phyloP scores from a whole-genome alignment of 176 grass and related monocot genomes.

The Triticum timopheevii region DNA sequence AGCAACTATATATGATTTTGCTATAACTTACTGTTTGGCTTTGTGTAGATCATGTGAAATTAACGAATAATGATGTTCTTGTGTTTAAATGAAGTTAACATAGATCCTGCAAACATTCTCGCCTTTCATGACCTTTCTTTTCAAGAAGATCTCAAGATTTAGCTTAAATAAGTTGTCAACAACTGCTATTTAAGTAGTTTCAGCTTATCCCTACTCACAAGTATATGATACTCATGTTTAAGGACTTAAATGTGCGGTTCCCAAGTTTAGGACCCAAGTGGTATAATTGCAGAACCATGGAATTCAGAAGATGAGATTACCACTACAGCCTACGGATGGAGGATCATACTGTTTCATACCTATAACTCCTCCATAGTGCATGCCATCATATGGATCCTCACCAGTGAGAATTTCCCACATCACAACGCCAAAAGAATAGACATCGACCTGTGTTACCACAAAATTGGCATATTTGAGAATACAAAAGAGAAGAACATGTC shows the following conservation, averaged over 20 bases:
- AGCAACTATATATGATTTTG: neutral
- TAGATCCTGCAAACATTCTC: neutral
- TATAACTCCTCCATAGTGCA: slow-evolving; percentile 95
- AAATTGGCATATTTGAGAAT: slow-evolving; percentile 3
- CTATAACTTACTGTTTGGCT: neutral
- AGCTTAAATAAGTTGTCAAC: neutral
- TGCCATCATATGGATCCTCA: slow-evolving; percentile 78
- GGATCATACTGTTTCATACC: slow-evolving; percentile 43
- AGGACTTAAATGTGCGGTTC: neutral
- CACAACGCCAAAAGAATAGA: slow-evolving; percentile 89
- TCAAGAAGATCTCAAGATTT: too few species aligned
- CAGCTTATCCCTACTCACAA: neutral
- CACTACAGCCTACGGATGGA: neutral
- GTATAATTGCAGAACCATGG: neutral
- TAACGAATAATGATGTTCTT: neutral
- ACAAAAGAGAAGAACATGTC: neutral
- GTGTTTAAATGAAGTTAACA: neutral
- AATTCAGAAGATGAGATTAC: neutral
- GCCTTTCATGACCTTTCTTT: neutral
- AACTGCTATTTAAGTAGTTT: neutral
- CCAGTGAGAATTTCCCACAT: slow-evolving; percentile 98
- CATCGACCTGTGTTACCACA: slow-evolving; percentile 63
- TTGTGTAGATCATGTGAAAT: neutral
- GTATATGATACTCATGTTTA: neutral
- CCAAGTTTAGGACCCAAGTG: neutral